Evolutionary conservation across 768 basidiomycete genomes (phyloP), one percentile per base, ranked within the genome.

Genomic region (Podaxis sp.): DNA sequence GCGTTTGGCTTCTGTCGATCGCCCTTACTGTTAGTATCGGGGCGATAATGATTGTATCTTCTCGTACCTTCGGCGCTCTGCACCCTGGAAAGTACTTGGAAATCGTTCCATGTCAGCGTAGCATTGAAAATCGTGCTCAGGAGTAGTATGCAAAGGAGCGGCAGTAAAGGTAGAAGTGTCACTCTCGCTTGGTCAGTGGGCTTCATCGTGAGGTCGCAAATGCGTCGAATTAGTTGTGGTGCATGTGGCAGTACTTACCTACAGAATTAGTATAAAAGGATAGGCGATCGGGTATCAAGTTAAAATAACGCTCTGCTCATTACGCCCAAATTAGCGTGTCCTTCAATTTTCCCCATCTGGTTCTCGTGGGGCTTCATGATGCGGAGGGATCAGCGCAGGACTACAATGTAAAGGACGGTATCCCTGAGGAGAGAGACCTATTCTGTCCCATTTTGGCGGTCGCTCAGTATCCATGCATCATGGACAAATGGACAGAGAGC

Each of bases 51-150:
- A 52, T 9, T 19, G 37, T 51, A 46, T 1, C 15, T 7, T 9
- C 8, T 19, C 59, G 17, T 40, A 60, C 59, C 51, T 41, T 19
- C n/a, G 2, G 50, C 25, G 17, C 38, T 8, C 2, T 51, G 59
- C 27, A 54, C 25, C 11, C 38, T 41, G 2, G 24, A 17, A 9
- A 60, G 25, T 12, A 53, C 17, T 4, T 29, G 51, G 41, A 60
- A 43, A 27, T 60, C 59, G 29, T 53, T 52, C 51, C 50, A 60
- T 15, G 59, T 53, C 40, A 46, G 12, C n/a, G 24, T 43, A 15
- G 51, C 51, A 33, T 53, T 60, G 59, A 60, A 43, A 7, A 53
- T 19, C 4, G 59, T 53, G 51, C 59, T 53, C 37, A 60, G 12
- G 4, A 33, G 8, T 13, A 60, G 22, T 7, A 53, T 3, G n/a